Base-by-base conservation (phyloP, 306 rosid species). In the Abrus precatorius region DNA sequence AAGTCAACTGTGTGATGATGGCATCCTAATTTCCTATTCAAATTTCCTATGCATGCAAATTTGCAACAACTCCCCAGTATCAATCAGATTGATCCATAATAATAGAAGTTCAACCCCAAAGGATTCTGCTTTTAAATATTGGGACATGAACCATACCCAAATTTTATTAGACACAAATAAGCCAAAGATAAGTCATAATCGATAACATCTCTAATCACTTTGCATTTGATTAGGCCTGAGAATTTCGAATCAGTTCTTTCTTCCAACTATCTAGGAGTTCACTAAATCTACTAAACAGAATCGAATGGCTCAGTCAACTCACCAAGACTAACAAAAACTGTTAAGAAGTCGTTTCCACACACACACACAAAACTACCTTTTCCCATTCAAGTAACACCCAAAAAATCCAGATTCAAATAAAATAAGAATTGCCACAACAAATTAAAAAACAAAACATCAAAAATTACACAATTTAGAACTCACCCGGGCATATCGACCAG, bases 401-500 rank as follows among this genome's bases (percentile, higher is more conserved):
- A 33, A 3, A 8, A 74, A 47, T 27, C 52, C 34, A 34, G 57
- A 38, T 70, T 57, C 68, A 32, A 84, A 73, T 9, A 27, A 53
- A 56, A 66, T 10, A 59, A 48, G 13, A 48, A 32, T 48, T 28
- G 7, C 72, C 56, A 38, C 41, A 55, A 48, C 10, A 65, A 30
- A 78, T 34, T 28, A 30, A 63, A 7, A 32, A 4, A 28, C 60
- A 63, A 8, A 6, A 65, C 59, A 65, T 6, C n/a, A 6, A 14
- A 9, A 44, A 71, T 1, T 29, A 62, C 14, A 53, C 43, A 50
- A 52, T 6, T 41, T 60, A 59, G 40, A 59, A 79, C 92, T 81
- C 83, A 94, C 97, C 86, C 98, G 88, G 34, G 92, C 93, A 78
- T 92, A 94, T 34, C 98, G 86, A 88, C 89, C 86, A 65, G 91